These are phyloP conservation scores for Hypoxylon lienhwacheense DNA, from an alignment of 495 filamentous ascomycete genomes.

Conservation along the genomic window DNA sequence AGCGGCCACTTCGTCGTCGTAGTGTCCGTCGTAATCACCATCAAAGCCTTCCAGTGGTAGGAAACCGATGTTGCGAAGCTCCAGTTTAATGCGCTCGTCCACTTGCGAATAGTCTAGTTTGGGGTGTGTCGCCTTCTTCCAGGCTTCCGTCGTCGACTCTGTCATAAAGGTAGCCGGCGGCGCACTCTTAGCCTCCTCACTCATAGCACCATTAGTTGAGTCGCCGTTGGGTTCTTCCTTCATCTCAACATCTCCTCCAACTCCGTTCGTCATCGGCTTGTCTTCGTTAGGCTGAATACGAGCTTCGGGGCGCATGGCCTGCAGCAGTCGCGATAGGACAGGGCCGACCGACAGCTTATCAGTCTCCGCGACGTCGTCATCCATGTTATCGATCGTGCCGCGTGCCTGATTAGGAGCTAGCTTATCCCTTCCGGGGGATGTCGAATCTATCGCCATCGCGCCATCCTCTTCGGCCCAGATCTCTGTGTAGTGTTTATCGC, in stretches of 20 bases:
- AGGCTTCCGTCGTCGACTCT: constrained; percentile 63
- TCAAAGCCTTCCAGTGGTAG: constrained; percentile 64
- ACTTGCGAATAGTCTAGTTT: constrained; percentile 82
- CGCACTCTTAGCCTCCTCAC: constrained; percentile 49
- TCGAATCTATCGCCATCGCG: constrained; percentile 65
- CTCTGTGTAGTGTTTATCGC: constrained; percentile 82
- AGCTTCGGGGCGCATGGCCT: constrained; percentile 80
- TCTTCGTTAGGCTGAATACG: constrained; percentile 63
- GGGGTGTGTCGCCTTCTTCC: constrained; percentile 59
- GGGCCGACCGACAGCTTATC: constrained; percentile 92
- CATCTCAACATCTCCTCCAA: constrained; percentile 56
- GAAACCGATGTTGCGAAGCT: constrained; percentile 93
- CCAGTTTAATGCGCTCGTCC: constrained; percentile 85
- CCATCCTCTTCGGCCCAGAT: constrained; percentile 94
- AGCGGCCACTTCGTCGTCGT: constrained; percentile 92
- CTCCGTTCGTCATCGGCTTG: constrained; percentile 57
- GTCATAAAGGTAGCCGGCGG: constrained; percentile 77
- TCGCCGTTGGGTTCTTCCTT: constrained; percentile 58
- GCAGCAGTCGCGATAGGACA: constrained; percentile 77
- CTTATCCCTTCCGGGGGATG: constrained; percentile 59
- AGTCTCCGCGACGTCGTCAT: constrained; percentile 80
- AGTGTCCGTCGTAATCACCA: constrained; percentile 80
- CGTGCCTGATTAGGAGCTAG: constrained; percentile 78
- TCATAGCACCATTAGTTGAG: constrained; percentile 39
- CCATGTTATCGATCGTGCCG: constrained; percentile 80